Conservation (phyloP, 805 yeast genomes). For the Hanseniaspora singularis region DNA sequence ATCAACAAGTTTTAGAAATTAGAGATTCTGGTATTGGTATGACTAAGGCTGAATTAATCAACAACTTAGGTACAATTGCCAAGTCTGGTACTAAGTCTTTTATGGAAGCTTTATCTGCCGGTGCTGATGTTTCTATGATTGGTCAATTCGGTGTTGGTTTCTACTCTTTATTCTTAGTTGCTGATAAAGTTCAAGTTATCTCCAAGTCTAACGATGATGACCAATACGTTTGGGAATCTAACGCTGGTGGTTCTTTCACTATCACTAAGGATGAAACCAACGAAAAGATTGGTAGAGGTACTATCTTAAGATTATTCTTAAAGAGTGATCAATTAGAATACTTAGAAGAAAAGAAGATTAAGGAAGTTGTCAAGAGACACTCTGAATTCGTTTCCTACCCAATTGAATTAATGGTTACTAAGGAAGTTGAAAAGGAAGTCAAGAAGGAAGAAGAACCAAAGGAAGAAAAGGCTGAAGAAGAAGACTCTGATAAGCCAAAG, state of each 20-base stretch:
- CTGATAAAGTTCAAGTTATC: constrained; percentile 96
- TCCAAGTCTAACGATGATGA: constrained; percentile 98
- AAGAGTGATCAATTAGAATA: constrained; percentile 98
- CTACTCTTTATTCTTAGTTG: constrained; percentile 98
- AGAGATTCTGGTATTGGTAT: constrained; percentile 99
- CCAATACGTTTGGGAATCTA: constrained; percentile 99
- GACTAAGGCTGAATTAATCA: constrained; percentile 98
- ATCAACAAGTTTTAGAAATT: constrained; percentile 83
- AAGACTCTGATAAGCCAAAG: constrained; percentile 55
- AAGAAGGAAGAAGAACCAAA: constrained; percentile 61
- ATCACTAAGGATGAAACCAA: constrained; percentile 79
- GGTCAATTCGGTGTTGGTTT: constrained; percentile 99
- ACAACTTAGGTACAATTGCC: constrained; percentile 99
- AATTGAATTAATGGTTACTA: constrained; percentile 93
- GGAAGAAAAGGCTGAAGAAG: constrained; percentile 37
- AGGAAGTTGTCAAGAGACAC: constrained; percentile 98
- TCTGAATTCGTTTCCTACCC: constrained; percentile 99
- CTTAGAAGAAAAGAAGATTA: constrained; percentile 98
- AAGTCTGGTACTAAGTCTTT: constrained; percentile 99
- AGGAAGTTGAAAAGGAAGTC: constrained; percentile 97
- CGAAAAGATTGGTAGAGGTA: constrained; percentile 88
- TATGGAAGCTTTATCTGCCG: constrained; percentile 98
- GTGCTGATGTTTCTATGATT: constrained; percentile 99
- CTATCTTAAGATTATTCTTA: constrained; percentile 85
- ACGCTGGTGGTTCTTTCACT: constrained; percentile 99